phyloP scores from a whole-genome alignment of 2,329 filamentous ascomycete species.

The Sporothrix luriei region DNA sequence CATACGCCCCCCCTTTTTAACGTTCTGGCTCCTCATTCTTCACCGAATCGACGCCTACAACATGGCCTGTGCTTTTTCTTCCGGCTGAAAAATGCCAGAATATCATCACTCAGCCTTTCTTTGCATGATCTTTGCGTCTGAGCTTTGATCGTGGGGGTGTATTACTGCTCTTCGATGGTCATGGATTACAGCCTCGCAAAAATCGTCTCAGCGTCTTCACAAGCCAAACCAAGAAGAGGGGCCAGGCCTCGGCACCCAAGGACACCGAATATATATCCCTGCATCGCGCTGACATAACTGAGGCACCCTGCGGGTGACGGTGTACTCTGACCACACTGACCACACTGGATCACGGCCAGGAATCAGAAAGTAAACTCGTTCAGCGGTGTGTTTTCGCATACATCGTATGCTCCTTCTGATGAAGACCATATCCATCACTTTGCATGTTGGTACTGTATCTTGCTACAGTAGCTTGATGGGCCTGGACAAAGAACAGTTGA shows the following conservation, averaged over 20 bases:
- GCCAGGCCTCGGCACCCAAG: conserved; percentile 24
- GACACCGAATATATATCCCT: background rate
- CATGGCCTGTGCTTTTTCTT: conserved; percentile 20
- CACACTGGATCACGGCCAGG: background rate
- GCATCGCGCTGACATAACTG: background rate
- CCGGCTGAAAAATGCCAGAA: background rate
- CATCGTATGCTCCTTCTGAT: background rate
- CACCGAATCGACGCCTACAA: conserved; percentile 7
- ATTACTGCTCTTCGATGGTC: background rate
- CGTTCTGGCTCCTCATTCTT: background rate
- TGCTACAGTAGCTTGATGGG: background rate
- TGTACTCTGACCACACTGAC: background rate
- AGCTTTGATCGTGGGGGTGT: background rate
- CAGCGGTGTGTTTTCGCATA: background rate
- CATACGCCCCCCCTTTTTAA: background rate
- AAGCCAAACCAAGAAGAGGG: conserved; percentile 5
- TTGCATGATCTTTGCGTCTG: conserved; percentile 3
- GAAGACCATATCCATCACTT: background rate
- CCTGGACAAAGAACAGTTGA: background rate
- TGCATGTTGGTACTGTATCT: background rate
- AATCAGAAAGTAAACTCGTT: background rate
- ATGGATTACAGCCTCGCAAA: background rate
- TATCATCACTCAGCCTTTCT: background rate
- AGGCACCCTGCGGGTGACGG: background rate
- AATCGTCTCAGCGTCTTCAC: conserved; percentile 15